Base-by-base conservation (phyloP, 176 grass and related monocot genomes). In the Alloteropsis semialata region DNA sequence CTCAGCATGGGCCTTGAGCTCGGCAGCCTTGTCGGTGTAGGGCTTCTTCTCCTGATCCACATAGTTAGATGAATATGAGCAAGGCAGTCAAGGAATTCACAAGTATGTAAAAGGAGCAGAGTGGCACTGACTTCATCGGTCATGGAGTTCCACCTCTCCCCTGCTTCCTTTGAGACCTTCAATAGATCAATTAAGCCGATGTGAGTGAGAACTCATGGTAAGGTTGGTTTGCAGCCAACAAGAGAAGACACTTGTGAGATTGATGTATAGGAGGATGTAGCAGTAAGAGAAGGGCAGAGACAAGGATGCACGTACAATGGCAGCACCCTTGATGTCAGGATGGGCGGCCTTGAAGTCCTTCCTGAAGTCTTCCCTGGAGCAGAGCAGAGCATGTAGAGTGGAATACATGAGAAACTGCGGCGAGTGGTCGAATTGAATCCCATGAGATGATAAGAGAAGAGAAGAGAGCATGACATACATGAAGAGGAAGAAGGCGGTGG, bases 401-500 rank as follows among this genome's bases (percentile, higher is more conserved):
- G n/a, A 57, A 25, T 13, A 25, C 5, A 19, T 34, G 15, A 30
- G 45, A 43, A n/a, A 16, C 3, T 46, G 11, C 15, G 16, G 10
- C 6, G n/a, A 18, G 28, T 17, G 27, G 7, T 27, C 8, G 4
- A 44, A 69, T 16, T 0, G 55, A 29, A 12, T n/a, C n/a, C n/a
- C 36, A 25, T 14, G 55, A 0, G 5, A 2, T 39, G 3, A 38
- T n/a, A n/a, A n/a, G n/a, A n/a, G n/a, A n/a, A n/a, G 2, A 39
- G 2, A 3, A 37, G 1, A 1, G 18, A 6, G 10, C 51, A 19
- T 16, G 53, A n/a, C 28, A 55, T 89, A 95, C 92, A 99, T 87
- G 85, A 99, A 96, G 57, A 99, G 70, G 82, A 99, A 93, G 89
- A 93, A 99, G 28, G 96, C 96, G 12, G 89, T 96, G 3, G 72